A percentile compares a stretch with the other conserved stretches of the same genome.
phyloP scores from a whole-genome alignment of 78 protist genomes.

The Mastigamoeba balamuthi region DNA sequence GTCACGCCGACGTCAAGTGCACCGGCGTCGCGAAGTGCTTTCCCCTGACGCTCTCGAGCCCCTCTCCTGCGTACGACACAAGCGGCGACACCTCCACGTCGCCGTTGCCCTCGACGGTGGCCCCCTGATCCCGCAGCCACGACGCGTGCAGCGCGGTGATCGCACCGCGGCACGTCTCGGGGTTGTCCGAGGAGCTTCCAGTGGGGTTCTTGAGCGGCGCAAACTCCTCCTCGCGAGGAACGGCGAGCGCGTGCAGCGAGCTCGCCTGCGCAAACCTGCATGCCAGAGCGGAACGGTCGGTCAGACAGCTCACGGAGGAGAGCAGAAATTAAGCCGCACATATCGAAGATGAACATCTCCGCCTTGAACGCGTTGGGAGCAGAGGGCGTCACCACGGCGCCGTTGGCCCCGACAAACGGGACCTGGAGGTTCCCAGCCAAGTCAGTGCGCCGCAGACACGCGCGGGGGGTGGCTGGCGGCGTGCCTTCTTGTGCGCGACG shows the following conservation, averaged over 20 bases:
- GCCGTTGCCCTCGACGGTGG: constrained; percentile 20
- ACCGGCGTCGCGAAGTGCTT: too few species aligned
- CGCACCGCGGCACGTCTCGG: constrained; percentile 55
- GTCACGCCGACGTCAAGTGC: too few species aligned
- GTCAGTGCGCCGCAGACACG: not conserved
- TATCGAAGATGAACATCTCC: constrained; percentile 89
- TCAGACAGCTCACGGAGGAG: constrained; percentile 20
- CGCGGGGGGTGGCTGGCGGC: constrained; percentile 4
- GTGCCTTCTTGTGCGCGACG: too few species aligned
- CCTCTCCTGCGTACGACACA: constrained; percentile 60
- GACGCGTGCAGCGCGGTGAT: constrained; percentile 13
- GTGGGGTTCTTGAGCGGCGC: constrained; percentile 67
- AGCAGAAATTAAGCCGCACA: too few species aligned
- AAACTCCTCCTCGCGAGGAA: constrained; percentile 56
- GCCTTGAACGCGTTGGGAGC: constrained; percentile 60
- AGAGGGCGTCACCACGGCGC: constrained; percentile 3
- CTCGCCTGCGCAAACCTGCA: not conserved
- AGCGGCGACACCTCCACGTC: constrained; percentile 65
- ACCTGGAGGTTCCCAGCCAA: too few species aligned
- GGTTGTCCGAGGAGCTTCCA: constrained; percentile 46
- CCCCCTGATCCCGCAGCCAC: constrained; percentile 42
- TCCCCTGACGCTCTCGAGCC: too few species aligned
- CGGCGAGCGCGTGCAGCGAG: constrained; percentile 9
- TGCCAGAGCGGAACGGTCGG: not conserved
- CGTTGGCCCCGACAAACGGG: constrained; percentile 5